phyloP scores from a whole-genome alignment of 78 protist species.

The Mantamonas sphyraenae region DNA sequence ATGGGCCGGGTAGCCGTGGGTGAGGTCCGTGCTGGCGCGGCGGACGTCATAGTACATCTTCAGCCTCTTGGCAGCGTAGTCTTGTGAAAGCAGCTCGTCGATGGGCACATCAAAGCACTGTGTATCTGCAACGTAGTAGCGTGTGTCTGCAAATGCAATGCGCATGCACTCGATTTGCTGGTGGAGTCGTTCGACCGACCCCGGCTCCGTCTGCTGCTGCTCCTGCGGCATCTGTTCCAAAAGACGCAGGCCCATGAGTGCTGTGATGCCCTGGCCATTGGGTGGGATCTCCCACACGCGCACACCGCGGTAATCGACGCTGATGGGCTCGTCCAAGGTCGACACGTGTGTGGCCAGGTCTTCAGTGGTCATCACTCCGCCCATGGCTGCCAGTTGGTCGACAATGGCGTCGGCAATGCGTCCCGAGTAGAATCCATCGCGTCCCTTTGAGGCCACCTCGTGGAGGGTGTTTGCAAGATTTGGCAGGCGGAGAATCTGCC shows the following conservation, averaged over 20 bases:
- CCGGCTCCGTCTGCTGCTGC: not conserved
- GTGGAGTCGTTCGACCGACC: slow-evolving; percentile 41
- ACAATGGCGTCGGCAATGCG: slow-evolving; percentile 60
- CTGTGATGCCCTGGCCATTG: slow-evolving; percentile 75
- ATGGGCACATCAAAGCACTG: slow-evolving; percentile 18
- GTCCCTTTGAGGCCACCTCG: slow-evolving; percentile 43
- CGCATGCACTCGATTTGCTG: slow-evolving; percentile 54
- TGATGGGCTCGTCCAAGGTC: not conserved
- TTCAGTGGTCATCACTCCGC: slow-evolving; percentile 48
- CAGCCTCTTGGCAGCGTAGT: slow-evolving; percentile 22
- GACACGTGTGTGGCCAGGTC: slow-evolving; percentile 57
- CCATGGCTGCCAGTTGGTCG: slow-evolving; percentile 5
- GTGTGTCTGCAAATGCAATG: slow-evolving; percentile 63
- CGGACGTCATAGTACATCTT: not conserved
- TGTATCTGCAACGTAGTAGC: slow-evolving; percentile 45
- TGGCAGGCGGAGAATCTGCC: slow-evolving; percentile 38
- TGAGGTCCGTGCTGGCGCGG: not conserved
- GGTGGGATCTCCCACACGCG: slow-evolving; percentile 66
- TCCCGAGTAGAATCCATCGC: slow-evolving; percentile 29
- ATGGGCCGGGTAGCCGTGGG: slow-evolving; percentile 29
- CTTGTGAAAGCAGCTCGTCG: slow-evolving; percentile 39
- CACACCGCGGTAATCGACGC: not conserved
- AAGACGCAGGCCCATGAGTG: slow-evolving; percentile 59
- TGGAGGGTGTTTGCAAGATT: slow-evolving; percentile 37
- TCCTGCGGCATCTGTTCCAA: slow-evolving; percentile 6